Evolutionary conservation across 306 rosid genomes (phyloP), one percentile per base, ranked within the genome.

Genomic region (Malus orientalis): DNA sequence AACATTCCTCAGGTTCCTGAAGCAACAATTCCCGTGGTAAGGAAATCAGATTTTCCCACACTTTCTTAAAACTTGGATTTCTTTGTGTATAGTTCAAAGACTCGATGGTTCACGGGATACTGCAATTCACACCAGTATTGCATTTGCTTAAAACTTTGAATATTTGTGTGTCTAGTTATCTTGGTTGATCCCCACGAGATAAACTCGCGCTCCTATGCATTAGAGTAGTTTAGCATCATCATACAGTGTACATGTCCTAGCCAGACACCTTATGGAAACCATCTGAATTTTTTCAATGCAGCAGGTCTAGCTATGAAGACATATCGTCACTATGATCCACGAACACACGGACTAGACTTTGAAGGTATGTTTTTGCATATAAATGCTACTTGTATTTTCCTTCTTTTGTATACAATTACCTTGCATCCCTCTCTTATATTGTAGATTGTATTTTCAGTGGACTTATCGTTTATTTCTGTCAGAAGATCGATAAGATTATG

Each of bases 1-100:
- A 87, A 86, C 60, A 54, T 96, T 53, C 82, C 76, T 38, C 90
- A 83, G 3, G 98, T 88, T 74, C 93, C 98, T 6, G 99, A 96
- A 87, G 93, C 89, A 85, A 91, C 97, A 65, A 82, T 96, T 69
- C 92, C 83, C 66, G 98, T 96, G 74, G 99, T 95, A 92, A 76
- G 25, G 9, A 47, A 66, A 51, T 20, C 1, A 32, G 18, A 22
- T 15, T 40, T 15, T 51, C 49, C 4, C 62, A 27, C 45, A 22
- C 20, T 61, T 9, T 44, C 11, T 77, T 36, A 32, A 2, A 18
- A 10, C 70, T 9, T 57, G 7, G 6, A n/a, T 42, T 69, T 38
- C 18, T 53, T 58, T 42, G 25, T 22, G 44, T 2, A 20, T 32
- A 19, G 44, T 38, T 32, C 36, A n/a, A 66, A 49, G 53, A 13